phyloP scores from a whole-genome alignment of 306 rosid genomes.

The Castanopsis chinensis region DNA sequence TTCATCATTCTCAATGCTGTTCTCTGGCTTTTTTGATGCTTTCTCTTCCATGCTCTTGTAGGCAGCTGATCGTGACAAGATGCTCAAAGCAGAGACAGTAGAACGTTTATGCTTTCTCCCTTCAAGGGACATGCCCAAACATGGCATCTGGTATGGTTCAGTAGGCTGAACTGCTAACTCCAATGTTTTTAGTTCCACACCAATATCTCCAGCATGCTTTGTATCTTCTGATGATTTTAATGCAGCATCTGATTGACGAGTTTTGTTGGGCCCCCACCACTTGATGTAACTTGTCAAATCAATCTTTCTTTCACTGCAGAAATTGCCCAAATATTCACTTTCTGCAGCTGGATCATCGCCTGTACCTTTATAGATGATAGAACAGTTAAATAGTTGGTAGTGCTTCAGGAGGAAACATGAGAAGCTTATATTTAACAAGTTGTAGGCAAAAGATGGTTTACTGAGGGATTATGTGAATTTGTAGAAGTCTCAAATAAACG shows the following conservation, averaged over 20 bases:
- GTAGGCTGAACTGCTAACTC: constrained; percentile 65
- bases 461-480: neutral
- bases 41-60: constrained; percentile 89
- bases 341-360: constrained; percentile 84
- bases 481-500: constrained; percentile 12
- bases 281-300: constrained; percentile 83
- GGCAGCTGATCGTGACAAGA: constrained; percentile 86
- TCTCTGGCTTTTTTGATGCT: constrained; percentile 65
- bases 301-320: constrained; percentile 75
- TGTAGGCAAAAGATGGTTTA: neutral
- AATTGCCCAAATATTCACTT: constrained; percentile 53
- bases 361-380: constrained; percentile 37
- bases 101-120: constrained; percentile 53
- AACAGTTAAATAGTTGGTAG: constrained; percentile 21
- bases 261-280: constrained; percentile 94
- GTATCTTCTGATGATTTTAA: constrained; percentile 69
- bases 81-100: constrained; percentile 77
- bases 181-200: constrained; percentile 69
- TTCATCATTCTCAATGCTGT: constrained; percentile 61
- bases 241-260: constrained; percentile 53
- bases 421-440: neutral
- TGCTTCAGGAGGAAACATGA: constrained; percentile 11
- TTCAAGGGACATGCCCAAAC: constrained; percentile 55
- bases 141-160: constrained; percentile 95
- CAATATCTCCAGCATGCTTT: constrained; percentile 65